phyloP scores from a whole-genome alignment of 768 basidiomycete species.

The Pleurotus platypus region DNA sequence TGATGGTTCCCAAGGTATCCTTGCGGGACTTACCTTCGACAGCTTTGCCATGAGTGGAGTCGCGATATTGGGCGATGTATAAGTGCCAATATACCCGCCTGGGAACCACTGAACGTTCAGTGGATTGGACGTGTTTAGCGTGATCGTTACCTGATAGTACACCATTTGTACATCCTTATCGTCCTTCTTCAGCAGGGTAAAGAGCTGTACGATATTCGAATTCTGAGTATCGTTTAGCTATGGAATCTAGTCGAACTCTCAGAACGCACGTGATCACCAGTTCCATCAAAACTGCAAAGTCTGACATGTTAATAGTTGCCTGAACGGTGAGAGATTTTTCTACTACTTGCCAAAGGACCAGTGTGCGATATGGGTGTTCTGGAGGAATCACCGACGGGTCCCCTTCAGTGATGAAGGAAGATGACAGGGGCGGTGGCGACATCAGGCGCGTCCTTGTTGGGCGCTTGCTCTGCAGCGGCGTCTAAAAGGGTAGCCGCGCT shows the following conservation, averaged over 20 bases:
- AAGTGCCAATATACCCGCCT: slow-evolving; percentile 17
- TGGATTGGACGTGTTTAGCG: not conserved
- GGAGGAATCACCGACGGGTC: slow-evolving; percentile 37
- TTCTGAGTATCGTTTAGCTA: slow-evolving; percentile 20
- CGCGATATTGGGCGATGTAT: slow-evolving; percentile 33
- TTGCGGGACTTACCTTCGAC: slow-evolving; percentile 28
- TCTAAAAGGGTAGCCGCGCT: not conserved
- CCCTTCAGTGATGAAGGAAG: slow-evolving; percentile 15
- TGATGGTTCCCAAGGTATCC: too few species aligned
- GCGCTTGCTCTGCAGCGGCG: slow-evolving; percentile 7
- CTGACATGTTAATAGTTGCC: too few species aligned
- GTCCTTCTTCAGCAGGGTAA: slow-evolving; percentile 49
- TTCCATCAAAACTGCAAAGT: slow-evolving; percentile 14
- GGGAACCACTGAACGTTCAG: not conserved
- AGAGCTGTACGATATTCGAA: slow-evolving; percentile 51
- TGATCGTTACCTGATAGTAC: slow-evolving; percentile 45
- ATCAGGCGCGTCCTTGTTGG: not conserved
- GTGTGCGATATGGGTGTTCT: slow-evolving; percentile 32
- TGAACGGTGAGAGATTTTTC: not conserved
- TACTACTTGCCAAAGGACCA: slow-evolving; percentile 52
- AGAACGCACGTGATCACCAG: slow-evolving; percentile 34
- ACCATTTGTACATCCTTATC: slow-evolving; percentile 50
- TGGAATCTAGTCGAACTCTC: too few species aligned
- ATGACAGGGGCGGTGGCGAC: not conserved
- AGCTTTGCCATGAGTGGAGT: slow-evolving; percentile 32